A percentile compares a stretch with the other conserved stretches of the same genome.
Conservation (phyloP, 2,329 filamentous ascomycete species). For the Grosmannia huntii region DNA sequence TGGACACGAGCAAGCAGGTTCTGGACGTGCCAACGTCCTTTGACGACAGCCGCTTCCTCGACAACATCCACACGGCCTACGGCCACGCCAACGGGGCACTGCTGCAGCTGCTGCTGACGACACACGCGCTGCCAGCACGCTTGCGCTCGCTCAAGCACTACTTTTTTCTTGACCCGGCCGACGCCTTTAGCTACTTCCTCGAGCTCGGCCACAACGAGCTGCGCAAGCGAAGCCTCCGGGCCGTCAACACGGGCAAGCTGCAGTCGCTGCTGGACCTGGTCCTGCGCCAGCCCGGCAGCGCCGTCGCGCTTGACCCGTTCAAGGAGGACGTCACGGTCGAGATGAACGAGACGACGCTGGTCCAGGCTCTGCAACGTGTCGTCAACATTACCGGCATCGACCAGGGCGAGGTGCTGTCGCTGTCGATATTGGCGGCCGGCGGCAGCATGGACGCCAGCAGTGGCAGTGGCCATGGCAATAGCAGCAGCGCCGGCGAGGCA, state of each 20-base stretch:
- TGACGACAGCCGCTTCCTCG: conserved; percentile 80
- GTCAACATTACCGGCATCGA: conserved; percentile 95
- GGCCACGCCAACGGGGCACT: conserved; percentile 91
- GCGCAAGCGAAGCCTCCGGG: conserved; percentile 80
- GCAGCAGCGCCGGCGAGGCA: conserved; percentile 74
- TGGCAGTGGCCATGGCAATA: conserved; percentile 43
- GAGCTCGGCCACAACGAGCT: conserved; percentile 84
- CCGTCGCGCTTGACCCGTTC: conserved; percentile 88
- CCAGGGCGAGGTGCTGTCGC: conserved; percentile 70
- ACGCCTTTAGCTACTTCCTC: conserved; percentile 97
- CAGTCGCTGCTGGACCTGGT: conserved; percentile 94
- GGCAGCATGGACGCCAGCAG: conserved; percentile 38
- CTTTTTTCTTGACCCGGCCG: conserved; percentile 95
- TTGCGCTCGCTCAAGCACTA: conserved; percentile 93
- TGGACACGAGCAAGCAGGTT: conserved; percentile 81
- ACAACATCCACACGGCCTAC: conserved; percentile 93
- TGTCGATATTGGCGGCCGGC: conserved; percentile 46
- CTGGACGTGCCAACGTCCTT: conserved; percentile 84
- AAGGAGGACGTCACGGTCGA: conserved; percentile 97
- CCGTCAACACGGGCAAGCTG: conserved; percentile 83
- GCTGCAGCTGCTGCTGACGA: conserved; percentile 80
- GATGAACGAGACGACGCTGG: conserved; percentile 90
- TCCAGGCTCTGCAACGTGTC: conserved; percentile 88
- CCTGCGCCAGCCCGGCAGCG: conserved; percentile 86
- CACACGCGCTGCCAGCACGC: conserved; percentile 77